A percentile compares a stretch with the other conserved stretches of the same genome.
phyloP scores from a whole-genome alignment of 192 early-diverging fungal genomes.

The Geranomyces variabilis region DNA sequence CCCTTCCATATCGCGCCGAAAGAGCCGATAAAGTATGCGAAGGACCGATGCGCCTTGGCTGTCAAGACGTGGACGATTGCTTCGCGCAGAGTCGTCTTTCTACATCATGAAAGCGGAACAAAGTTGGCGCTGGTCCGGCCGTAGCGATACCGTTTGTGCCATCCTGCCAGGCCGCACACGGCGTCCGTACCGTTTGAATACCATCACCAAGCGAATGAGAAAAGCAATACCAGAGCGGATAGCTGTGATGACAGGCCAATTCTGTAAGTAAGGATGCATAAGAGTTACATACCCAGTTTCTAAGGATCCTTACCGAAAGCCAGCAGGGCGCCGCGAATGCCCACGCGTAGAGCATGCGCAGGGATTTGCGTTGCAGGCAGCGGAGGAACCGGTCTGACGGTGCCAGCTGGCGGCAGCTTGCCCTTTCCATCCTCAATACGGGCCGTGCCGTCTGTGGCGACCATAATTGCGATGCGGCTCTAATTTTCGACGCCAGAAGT shows the following conservation, averaged over 20 bases:
- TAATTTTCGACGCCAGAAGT: too few species aligned
- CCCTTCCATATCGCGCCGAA: conserved; percentile 18
- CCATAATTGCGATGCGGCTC: too few species aligned
- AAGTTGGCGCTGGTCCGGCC: too few species aligned
- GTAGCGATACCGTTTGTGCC: neutral
- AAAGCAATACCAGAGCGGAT: conserved; percentile 14
- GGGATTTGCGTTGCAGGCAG: conserved; percentile 8
- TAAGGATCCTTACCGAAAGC: conserved; percentile 1
- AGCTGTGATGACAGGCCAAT: neutral
- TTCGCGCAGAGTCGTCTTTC: conserved; percentile 7
- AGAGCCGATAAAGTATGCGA: conserved; percentile 8
- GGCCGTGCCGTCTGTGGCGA: too few species aligned
- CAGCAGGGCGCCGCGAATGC: conserved; percentile 12
- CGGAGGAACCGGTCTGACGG: neutral
- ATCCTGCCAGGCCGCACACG: neutral
- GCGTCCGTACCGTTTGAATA: conserved; percentile 1
- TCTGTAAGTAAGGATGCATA: neutral
- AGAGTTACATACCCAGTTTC: neutral
- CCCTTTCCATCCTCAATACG: too few species aligned
- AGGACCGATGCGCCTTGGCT: neutral
- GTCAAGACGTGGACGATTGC: neutral
- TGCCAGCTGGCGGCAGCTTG: too few species aligned
- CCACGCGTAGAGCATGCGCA: conserved; percentile 10
- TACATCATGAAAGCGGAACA: neutral
- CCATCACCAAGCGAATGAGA: conserved; percentile 8